Base-by-base conservation (phyloP, 768 basidiomycete genomes). In the Neoboletus subvelutipes region DNA sequence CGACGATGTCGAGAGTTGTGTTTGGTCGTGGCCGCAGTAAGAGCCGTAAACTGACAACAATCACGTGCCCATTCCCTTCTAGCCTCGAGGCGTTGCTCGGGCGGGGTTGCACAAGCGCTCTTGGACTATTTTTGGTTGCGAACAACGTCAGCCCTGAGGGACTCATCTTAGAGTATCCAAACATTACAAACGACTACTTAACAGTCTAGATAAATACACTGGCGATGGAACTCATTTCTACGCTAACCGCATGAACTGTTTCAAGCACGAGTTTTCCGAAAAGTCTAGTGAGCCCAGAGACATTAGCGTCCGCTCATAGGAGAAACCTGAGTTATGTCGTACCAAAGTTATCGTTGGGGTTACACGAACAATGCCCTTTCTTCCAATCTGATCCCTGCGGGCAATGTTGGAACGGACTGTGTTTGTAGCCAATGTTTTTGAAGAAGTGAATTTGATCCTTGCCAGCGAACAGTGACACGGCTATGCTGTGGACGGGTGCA, bases 361-460 rank as follows among this genome's bases (percentile, higher is more conserved):
- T 85, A 67, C 94, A 97, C 83, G 90, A 93, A 65, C 94, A 96
- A 67, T 88, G 93, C 36, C 92, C 92, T 57, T 78, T 79, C 49
- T 77, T 76, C 73, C 94, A 92, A 8, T 81, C 70, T n/a, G 78
- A 81, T n/a, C 85, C 87, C 72, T 86, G 83, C 0, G 88, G 88
- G 70, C 95, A 94, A 71, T 94, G 93, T 71, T 94, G 91, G 83
- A 98, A 98, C 12, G 94, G 93, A 64, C 92, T 87, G 65, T 98
- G 94, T 34, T 86, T 81, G 70, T 97, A 98, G 4, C 87, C 95
- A 50, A 98, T 92, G 67, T 98, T 94, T 61, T 88, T 83, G 79
- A 98, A 98, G 77, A 92, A 98, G 71, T 97, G 92, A 42, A 98
- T 86, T 72, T 93, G 90, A 18, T 92, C 88, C 69, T 91, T 94